Evolutionary conservation across 129 eudicot species (phyloP).

Genomic region (Flaveria robusta): DNA sequence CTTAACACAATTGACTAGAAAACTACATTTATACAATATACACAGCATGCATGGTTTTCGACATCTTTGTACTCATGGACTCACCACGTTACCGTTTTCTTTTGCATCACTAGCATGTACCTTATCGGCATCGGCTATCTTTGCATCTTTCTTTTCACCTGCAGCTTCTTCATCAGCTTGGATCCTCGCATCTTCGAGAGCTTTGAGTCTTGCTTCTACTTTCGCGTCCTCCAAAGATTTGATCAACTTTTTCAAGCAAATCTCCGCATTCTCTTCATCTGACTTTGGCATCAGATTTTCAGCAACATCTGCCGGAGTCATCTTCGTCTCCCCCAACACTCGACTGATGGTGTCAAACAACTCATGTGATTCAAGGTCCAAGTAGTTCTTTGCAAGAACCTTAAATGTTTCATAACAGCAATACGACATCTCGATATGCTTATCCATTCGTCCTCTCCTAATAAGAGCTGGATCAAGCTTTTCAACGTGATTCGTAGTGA

Average conservation of each 20-base stretch:
- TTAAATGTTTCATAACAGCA: constrained; percentile 58
- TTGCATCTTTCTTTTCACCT: constrained; percentile 19
- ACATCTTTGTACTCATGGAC: neutral
- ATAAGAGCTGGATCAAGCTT: constrained; percentile 69
- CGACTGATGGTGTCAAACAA: constrained; percentile 30
- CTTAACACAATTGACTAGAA: neutral
- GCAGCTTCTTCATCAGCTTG: constrained; percentile 31
- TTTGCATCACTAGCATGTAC: neutral
- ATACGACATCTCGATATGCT: constrained; percentile 49
- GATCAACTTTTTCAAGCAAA: constrained; percentile 41
- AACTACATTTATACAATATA: neutral
- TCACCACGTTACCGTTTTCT: neutral
- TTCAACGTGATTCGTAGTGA: constrained; percentile 54
- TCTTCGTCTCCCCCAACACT: constrained; percentile 44
- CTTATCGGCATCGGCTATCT: neutral
- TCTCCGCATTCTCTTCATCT: constrained; percentile 41
- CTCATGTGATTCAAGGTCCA: constrained; percentile 42
- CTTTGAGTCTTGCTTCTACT: constrained; percentile 44
- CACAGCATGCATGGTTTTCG: neutral
- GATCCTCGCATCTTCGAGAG: constrained; percentile 37
- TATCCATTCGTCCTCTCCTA: constrained; percentile 62
- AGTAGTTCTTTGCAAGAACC: constrained; percentile 51
- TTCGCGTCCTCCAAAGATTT: constrained; percentile 43
- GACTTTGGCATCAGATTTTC: constrained; percentile 59
- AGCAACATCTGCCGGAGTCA: constrained; percentile 65